phyloP scores from a whole-genome alignment of 2,329 filamentous ascomycete genomes.

The Arthrobotrys entomopaga region DNA sequence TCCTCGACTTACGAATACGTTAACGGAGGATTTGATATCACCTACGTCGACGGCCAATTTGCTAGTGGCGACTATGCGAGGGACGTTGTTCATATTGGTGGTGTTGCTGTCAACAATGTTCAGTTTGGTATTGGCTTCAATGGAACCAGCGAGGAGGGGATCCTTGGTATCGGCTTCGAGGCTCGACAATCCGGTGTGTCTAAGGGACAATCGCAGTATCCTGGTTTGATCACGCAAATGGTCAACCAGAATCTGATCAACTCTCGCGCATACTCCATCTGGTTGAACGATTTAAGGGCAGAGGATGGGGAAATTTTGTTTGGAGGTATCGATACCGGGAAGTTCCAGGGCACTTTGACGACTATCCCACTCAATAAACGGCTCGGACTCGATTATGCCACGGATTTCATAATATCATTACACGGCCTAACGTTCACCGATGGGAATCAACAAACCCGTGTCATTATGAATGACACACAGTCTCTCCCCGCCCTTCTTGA shows the following conservation, averaged over 20 bases:
- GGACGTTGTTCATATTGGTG: conserved; percentile 61
- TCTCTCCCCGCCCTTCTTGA: conserved; percentile 75
- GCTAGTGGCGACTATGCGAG: conserved; percentile 62
- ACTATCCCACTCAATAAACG: conserved; percentile 73
- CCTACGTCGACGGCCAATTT: conserved; percentile 62
- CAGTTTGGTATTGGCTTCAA: conserved; percentile 61
- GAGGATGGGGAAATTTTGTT: conserved; percentile 78
- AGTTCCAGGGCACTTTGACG: conserved; percentile 73
- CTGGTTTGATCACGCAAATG: conserved; percentile 74
- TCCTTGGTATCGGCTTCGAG: conserved; percentile 63
- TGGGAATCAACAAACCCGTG: conserved; percentile 60
- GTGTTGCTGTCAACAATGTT: conserved; percentile 60
- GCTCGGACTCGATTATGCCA: conserved; percentile 65
- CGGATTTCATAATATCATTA: conserved; percentile 76
- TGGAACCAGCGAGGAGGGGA: conserved; percentile 68
- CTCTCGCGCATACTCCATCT: conserved; percentile 75
- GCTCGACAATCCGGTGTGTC: conserved; percentile 58
- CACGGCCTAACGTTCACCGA: conserved; percentile 67
- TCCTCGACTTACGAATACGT: conserved; percentile 58
- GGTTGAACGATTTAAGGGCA: conserved; percentile 70
- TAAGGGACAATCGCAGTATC: conserved; percentile 63
- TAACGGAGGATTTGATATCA: conserved; percentile 60
- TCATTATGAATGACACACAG: conserved; percentile 64
- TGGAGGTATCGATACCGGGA: conserved; percentile 80
- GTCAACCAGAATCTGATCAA: conserved; percentile 71